Evolutionary conservation across 768 basidiomycete species (phyloP).

Genomic region (Clitopilus passeckerianus): DNA sequence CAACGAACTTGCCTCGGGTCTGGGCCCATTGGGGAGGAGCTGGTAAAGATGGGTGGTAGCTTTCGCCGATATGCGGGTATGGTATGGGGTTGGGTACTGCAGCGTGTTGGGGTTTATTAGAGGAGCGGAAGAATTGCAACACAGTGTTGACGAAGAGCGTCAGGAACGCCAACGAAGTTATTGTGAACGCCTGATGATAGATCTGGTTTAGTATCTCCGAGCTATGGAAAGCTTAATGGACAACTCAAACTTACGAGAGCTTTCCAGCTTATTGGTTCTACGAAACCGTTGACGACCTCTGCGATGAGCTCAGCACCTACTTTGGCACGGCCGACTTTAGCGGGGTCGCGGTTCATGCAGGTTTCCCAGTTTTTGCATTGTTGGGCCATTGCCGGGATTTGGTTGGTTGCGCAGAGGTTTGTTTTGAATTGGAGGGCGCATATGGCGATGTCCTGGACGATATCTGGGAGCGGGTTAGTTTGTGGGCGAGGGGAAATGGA

Average conservation of each 20-base stretch:
- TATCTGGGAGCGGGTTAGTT: slow-evolving; percentile 42
- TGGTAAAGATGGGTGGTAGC: slow-evolving; percentile 45
- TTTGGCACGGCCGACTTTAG: slow-evolving; percentile 80
- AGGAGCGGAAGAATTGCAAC: slow-evolving; percentile 70
- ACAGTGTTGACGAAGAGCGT: slow-evolving; percentile 81
- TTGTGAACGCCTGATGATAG: slow-evolving; percentile 55
- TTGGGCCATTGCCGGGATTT: slow-evolving; percentile 83
- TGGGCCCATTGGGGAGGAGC: slow-evolving; percentile 43
- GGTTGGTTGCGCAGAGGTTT: slow-evolving; percentile 72
- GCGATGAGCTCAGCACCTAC: slow-evolving; percentile 94
- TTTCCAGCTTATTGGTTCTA: slow-evolving; percentile 97
- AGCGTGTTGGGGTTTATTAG: slow-evolving; percentile 41
- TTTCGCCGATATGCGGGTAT: slow-evolving; percentile 37
- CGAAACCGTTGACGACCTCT: slow-evolving; percentile 93
- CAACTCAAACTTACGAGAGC: slow-evolving; percentile 61
- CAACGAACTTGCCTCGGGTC: slow-evolving; percentile 28
- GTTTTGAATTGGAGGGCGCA: slow-evolving; percentile 78
- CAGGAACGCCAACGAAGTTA: slow-evolving; percentile 72
- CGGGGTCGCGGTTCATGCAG: slow-evolving; percentile 94
- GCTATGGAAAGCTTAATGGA: slow-evolving; percentile 2
- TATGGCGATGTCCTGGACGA: slow-evolving; percentile 87
- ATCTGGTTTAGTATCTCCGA: slow-evolving; percentile 4
- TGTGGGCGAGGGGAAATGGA: not conserved
- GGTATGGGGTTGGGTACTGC: slow-evolving; percentile 28
- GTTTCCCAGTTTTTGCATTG: slow-evolving; percentile 89